These are phyloP conservation scores for Saururus chinensis DNA, from an alignment of 164 flowering plant species.

Conservation along the genomic window DNA sequence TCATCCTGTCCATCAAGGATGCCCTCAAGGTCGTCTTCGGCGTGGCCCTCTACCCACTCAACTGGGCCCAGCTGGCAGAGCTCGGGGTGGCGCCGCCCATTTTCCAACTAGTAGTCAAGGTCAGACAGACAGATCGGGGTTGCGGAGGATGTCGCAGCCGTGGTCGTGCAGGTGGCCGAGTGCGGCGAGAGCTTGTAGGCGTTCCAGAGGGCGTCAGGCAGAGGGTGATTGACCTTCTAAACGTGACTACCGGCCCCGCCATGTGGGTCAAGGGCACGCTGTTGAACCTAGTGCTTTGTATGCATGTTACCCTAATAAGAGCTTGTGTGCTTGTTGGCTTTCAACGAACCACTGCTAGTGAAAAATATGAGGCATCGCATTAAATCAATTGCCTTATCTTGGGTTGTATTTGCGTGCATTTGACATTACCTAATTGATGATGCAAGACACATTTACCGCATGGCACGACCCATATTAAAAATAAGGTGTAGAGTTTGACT, in stretches of 20 bases:
- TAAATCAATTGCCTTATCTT: no score
- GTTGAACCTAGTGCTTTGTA: conserved; percentile 53
- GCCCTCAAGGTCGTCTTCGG: conserved; percentile 74
- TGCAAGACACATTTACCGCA: no score
- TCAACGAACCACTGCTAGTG: no score
- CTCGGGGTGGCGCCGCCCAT: conserved; percentile 54
- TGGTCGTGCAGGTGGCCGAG: conserved; percentile 87
- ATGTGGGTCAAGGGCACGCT: conserved; percentile 52
- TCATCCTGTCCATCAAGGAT: conserved; percentile 66
- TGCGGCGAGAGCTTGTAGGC: conserved; percentile 64
- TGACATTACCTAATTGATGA: no score
- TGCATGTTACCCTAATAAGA: no score
- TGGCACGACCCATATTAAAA: no score
- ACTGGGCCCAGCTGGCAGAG: conserved; percentile 45
- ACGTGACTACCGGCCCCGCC: conserved; percentile 44
- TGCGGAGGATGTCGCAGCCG: conserved; percentile 85
- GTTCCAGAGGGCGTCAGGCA: conserved; percentile 50
- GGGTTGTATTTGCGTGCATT: no score
- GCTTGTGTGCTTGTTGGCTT: no score
- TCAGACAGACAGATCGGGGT: conserved; percentile 53
- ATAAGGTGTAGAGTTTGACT: no score
- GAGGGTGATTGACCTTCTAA: conserved; percentile 65
- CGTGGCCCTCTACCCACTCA: conserved; percentile 47
- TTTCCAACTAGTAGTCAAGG: conserved; percentile 44
- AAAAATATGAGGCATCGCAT: no score